A percentile compares a stretch with the other conserved stretches of the same genome.
Conservation (phyloP, 1,284 basidiomycete genomes). For the Omphalotus olearius region DNA sequence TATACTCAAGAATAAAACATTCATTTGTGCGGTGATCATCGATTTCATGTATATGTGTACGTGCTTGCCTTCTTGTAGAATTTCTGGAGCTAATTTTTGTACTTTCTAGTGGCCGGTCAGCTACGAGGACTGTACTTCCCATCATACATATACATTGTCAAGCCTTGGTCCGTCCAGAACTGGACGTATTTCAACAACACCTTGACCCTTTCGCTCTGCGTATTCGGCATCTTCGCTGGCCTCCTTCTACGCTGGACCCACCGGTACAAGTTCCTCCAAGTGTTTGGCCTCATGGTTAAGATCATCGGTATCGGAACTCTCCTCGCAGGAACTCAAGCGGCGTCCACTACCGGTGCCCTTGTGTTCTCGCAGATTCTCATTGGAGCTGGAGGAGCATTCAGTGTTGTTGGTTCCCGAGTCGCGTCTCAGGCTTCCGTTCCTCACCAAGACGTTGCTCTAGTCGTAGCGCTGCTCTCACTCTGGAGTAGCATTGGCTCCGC, state of each 20-base stretch:
- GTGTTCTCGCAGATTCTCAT: constrained; percentile 22
- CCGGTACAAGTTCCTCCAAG: constrained; percentile 16
- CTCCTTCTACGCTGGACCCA: constrained; percentile 13
- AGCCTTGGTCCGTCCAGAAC: constrained; percentile 12
- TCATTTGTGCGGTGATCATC: constrained; percentile 15
- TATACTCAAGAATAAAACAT: constrained; percentile 15
- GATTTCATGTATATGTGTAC: constrained; percentile 15
- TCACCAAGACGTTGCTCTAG: constrained; percentile 23
- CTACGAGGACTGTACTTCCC: constrained; percentile 13
- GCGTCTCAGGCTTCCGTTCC: constrained; percentile 23
- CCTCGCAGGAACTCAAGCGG: constrained; percentile 16
- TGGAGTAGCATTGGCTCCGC: constrained; percentile 21
- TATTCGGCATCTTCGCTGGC: constrained; percentile 13
- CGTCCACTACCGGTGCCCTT: constrained; percentile 16
- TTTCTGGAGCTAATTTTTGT: background rate
- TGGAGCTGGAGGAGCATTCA: constrained; percentile 21
- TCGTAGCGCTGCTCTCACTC: constrained; percentile 20
- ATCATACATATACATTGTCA: constrained; percentile 15
- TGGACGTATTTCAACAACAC: constrained; percentile 17
- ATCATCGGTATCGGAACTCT: constrained; percentile 20
- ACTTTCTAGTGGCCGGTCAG: constrained; percentile 10
- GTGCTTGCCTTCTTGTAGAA: background rate
- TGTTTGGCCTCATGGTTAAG: constrained; percentile 15
- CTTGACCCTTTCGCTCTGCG: constrained; percentile 13
- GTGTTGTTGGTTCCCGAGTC: constrained; percentile 21